phyloP scores from a whole-genome alignment of 2,329 filamentous ascomycete genomes.

The Cercospora zeae-maydis region DNA sequence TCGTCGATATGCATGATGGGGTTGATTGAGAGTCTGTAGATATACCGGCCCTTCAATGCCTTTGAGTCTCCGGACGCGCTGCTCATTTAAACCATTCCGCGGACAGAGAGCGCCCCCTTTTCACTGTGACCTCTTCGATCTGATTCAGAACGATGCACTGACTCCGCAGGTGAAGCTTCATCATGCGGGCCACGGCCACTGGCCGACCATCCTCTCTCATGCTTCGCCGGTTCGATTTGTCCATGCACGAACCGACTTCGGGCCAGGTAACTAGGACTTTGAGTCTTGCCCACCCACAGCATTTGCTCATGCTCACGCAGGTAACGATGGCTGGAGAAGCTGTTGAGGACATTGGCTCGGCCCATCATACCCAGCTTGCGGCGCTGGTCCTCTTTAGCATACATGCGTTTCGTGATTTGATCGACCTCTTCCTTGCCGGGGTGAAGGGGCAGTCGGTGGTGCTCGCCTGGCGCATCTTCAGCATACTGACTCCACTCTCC shows the following conservation, averaged over 20 bases:
- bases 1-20: background rate
- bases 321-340: conserved; percentile 58
- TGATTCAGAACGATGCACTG: background rate
- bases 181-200: background rate
- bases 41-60: background rate
- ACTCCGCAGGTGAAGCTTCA: background rate
- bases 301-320: conserved; percentile 44
- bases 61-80: background rate
- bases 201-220: background rate
- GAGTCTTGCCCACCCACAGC: conserved; percentile 28
- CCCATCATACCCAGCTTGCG: conserved; percentile 58
- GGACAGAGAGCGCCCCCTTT: background rate
- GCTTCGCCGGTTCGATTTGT: background rate
- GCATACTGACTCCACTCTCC: conserved; percentile 60
- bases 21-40: background rate
- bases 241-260: background rate
- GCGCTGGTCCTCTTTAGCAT: conserved; percentile 56
- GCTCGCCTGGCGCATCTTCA: conserved; percentile 44
- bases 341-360: conserved; percentile 56
- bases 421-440: conserved; percentile 52
- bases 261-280: conserved; percentile 20
- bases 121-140: conserved; percentile 2
- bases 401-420: conserved; percentile 56
- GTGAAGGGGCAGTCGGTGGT: conserved; percentile 47
- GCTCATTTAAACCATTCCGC: conserved; percentile 1